These are phyloP conservation scores for Aegilops sharonensis DNA, from an alignment of 176 grass and related monocot genomes.

Conservation along the genomic window DNA sequence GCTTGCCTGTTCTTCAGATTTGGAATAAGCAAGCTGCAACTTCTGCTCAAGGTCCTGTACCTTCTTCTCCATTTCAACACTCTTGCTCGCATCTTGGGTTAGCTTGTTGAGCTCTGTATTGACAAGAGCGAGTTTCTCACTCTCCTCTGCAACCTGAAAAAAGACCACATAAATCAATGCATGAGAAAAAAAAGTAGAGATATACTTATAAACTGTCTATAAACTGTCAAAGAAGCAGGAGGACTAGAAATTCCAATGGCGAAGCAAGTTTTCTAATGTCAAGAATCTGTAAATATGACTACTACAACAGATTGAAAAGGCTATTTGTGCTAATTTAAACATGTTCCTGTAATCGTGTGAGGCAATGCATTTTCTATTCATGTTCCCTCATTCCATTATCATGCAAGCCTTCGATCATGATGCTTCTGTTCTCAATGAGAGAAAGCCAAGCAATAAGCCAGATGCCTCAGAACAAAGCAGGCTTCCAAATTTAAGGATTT, in stretches of 20 bases:
- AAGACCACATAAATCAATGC: background rate
- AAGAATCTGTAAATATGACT: background rate
- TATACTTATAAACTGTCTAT: background rate
- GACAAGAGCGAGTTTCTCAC: slow-evolving; percentile 45
- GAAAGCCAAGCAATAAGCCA: background rate
- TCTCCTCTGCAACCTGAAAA: slow-evolving; percentile 62
- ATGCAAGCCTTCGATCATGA: background rate
- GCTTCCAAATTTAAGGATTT: background rate
- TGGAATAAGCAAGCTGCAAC: slow-evolving; percentile 48
- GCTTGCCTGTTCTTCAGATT: slow-evolving; percentile 39
- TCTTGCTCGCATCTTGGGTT: slow-evolving; percentile 52
- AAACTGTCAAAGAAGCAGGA: background rate
- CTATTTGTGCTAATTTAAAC: background rate
- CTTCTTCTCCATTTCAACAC: slow-evolving; percentile 73
- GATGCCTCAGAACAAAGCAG: background rate
- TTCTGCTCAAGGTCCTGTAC: slow-evolving; percentile 79
- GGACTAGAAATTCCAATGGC: background rate
- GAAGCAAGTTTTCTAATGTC: background rate
- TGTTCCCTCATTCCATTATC: background rate
- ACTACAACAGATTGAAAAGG: background rate
- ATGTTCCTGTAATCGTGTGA: background rate
- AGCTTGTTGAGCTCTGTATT: slow-evolving; percentile 56
- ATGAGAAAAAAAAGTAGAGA: background rate
- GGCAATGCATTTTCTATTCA: background rate
- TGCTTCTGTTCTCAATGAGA: background rate